Conservation (phyloP, 106 monocot species). For the Dendrobium nobile region DNA sequence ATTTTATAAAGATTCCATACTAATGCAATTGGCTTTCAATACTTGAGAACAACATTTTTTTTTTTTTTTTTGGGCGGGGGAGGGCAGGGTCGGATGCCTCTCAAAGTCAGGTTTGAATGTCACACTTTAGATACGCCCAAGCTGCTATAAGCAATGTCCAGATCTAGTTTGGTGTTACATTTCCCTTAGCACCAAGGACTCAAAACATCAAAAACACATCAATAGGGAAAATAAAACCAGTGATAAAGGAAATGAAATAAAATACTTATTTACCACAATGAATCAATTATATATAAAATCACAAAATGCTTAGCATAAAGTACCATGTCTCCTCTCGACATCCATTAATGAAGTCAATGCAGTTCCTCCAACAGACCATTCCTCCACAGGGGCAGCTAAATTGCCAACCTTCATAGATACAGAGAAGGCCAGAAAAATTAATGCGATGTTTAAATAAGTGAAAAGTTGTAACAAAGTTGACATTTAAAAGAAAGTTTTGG, state of each 20-base stretch:
- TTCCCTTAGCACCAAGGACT: background rate
- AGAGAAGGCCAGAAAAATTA: background rate
- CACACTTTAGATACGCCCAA: background rate
- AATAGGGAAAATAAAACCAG: background rate
- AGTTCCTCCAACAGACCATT: constrained; percentile 97
- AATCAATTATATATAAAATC: background rate
- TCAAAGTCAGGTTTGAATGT: background rate
- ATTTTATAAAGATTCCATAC: too few relatives aligned
- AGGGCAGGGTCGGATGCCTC: too few relatives aligned
- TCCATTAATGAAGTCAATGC: constrained; percentile 94
- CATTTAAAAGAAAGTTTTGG: background rate
- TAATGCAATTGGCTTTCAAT: too few relatives aligned
- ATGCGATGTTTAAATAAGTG: background rate
- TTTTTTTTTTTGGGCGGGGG: too few relatives aligned
- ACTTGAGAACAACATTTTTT: too few relatives aligned
- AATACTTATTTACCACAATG: background rate
- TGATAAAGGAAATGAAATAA: background rate
- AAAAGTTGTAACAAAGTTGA: background rate
- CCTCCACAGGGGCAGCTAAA: constrained; percentile 81
- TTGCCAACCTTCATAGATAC: constrained; percentile 66
- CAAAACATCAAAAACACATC: background rate
- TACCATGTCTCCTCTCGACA: constrained; percentile 97
- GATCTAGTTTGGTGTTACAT: background rate
- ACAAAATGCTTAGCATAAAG: background rate
- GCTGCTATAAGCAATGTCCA: background rate